Base-by-base conservation (phyloP, 306 rosid species). In the Ceratonia siliqua region DNA sequence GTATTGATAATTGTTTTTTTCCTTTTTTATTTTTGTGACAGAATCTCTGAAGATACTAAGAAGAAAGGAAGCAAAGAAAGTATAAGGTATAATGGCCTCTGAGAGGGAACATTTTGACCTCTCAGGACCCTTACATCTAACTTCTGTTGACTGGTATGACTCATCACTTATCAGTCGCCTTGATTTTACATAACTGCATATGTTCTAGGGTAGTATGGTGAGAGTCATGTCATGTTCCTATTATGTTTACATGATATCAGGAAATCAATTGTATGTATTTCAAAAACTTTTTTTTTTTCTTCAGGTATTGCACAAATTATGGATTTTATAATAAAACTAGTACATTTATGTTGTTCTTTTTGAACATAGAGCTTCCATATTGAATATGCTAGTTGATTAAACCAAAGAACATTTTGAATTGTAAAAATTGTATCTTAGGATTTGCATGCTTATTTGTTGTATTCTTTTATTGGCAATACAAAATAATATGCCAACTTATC, bases 71-170 rank as follows among this genome's bases (percentile, higher is more conserved):
- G 54, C n/a, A 28, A 53, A 35, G 33, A 57, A 20, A 35, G 42
- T n/a, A 20, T 41, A 33, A 24, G 73, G 48, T 68, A 50, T 53
- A 76, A 91, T 87, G 97, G 87, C 83, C 8, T 87, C 87, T 45
- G 93, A 88, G 87, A 92, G 96, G 85, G 91, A 94, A 78, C 15
- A 70, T 53, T 92, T 92, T 82, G 80, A 83, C 77, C 89, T 85
- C 84, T 77, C 90, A 32, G 99, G 97, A 70, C 98, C 98, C 50
- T 85, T 87, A 69, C 99, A 90, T 79, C 59, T 94, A 22, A 85
- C 96, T 68, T 83, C 59, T 38, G 83, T 92, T 46, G 83, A 86
- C 79, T 94, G 96, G 99, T 94, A 74, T 90, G 85, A 54, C 14
- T 70, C 70, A 45, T 42, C 41, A 10, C 20, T 22, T 24, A 46